Evolutionary conservation across 371 early-diverging fungal species (phyloP).

Genomic region (Funneliformis caledonium): DNA sequence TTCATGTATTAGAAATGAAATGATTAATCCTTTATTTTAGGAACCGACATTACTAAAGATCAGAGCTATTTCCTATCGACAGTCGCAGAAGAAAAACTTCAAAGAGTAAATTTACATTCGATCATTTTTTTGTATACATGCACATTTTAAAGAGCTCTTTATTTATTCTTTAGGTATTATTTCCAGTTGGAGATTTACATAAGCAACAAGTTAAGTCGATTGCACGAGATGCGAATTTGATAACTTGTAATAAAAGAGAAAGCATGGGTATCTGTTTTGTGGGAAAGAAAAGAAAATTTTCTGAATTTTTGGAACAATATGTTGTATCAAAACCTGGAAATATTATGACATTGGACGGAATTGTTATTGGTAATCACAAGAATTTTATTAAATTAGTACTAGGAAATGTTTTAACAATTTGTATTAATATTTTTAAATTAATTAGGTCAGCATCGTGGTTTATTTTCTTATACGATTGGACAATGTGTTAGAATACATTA

Average conservation of each 20-base stretch:
- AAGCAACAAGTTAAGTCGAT: slow-evolving; percentile 77
- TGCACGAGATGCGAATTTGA: slow-evolving; percentile 63
- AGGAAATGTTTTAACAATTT: background rate
- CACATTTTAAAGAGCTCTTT: background rate
- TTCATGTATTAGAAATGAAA: background rate
- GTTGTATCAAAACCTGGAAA: slow-evolving; percentile 66
- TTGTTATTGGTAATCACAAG: slow-evolving; percentile 53
- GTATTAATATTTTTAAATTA: background rate
- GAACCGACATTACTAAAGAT: slow-evolving; percentile 80
- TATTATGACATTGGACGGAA: slow-evolving; percentile 64
- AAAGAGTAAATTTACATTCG: slow-evolving; percentile 42
- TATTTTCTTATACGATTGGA: slow-evolving; percentile 77
- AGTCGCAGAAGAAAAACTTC: slow-evolving; percentile 56
- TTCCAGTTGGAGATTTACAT: slow-evolving; percentile 80
- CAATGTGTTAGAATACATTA: slow-evolving; percentile 69
- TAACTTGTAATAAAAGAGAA: slow-evolving; percentile 75
- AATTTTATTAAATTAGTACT: background rate
- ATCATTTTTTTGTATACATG: background rate
- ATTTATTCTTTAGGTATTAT: slow-evolving; percentile 61
- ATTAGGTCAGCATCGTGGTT: slow-evolving; percentile 64
- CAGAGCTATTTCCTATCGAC: slow-evolving; percentile 92
- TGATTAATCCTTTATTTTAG: slow-evolving; percentile 40
- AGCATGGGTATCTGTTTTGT: slow-evolving; percentile 98
- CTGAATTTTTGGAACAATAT: slow-evolving; percentile 76
- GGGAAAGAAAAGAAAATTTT: slow-evolving; percentile 75